Conservation (phyloP, 176 grass and related monocot genomes). For the Musa itinerans region DNA sequence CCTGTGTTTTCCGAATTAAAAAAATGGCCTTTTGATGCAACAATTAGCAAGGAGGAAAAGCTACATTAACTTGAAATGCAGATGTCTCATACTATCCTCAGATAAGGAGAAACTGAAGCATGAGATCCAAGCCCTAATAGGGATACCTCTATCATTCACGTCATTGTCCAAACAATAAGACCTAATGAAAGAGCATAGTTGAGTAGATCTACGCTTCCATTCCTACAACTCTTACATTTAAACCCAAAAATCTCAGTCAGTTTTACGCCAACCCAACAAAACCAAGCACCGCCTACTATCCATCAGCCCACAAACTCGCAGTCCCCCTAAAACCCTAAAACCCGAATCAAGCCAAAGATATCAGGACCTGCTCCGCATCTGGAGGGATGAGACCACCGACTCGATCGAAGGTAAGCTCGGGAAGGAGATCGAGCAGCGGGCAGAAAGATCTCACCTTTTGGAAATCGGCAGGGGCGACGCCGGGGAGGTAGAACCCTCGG, state of each 20-base stretch:
- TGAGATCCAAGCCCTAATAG: not conserved
- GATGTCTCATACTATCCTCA: not conserved
- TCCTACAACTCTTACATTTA: not conserved
- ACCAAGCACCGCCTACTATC: not conserved
- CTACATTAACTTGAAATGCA: no score
- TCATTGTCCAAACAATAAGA: not conserved
- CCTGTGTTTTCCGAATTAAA: not conserved
- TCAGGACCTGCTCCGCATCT: not conserved
- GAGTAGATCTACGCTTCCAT: not conserved
- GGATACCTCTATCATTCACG: not conserved
- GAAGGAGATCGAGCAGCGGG: not conserved
- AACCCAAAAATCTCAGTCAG: not conserved
- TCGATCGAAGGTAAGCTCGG: no score
- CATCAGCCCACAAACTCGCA: not conserved
- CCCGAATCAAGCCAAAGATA: not conserved
- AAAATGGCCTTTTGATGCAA: not conserved
- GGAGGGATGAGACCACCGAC: not conserved
- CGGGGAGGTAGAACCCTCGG: slow-evolving; percentile 16
- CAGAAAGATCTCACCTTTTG: not conserved
- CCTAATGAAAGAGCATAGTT: not conserved
- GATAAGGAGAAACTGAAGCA: not conserved
- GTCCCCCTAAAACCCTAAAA: no score
- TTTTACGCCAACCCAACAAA: not conserved
- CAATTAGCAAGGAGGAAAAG: not conserved
- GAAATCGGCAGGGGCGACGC: slow-evolving; percentile 21